Evolutionary conservation across 176 grass and related monocot genomes (phyloP).

Genomic region (Aegilops longissima): DNA sequence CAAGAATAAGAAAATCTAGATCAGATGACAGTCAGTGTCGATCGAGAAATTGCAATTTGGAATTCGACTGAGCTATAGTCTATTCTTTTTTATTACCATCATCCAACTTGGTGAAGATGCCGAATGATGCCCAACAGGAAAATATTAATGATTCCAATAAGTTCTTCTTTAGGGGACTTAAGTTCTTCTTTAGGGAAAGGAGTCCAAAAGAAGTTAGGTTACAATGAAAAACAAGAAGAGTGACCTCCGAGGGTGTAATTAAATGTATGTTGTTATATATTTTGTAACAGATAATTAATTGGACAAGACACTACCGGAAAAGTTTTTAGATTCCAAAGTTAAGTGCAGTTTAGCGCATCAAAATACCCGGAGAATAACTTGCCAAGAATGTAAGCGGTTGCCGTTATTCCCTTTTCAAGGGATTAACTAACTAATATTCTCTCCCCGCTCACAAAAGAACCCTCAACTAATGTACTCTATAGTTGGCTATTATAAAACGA

Average conservation of each 20-base stretch:
- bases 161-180: not conserved
- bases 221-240: not conserved
- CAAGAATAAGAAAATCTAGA: too few species aligned
- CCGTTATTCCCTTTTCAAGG: not conserved
- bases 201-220: conserved; percentile 20
- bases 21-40: too few species aligned
- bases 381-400: conserved; percentile 23
- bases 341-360: conserved; percentile 31
- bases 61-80: too few species aligned
- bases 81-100: conserved; percentile 8
- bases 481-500: not conserved
- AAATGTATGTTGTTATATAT: not conserved
- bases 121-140: conserved; percentile 28
- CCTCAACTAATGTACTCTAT: too few species aligned
- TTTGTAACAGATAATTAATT: not conserved
- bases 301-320: conserved; percentile 5
- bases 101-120: conserved; percentile 27
- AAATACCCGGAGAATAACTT: conserved; percentile 34
- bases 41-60: too few species aligned
- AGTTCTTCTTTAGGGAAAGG: not conserved
- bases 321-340: conserved; percentile 30
- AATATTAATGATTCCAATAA: conserved; percentile 31
- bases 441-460: not conserved
- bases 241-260: not conserved
- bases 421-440: not conserved